These are phyloP conservation scores for Teunomyces atbi DNA, from an alignment of 805 yeast species.

Conservation along the genomic window DNA sequence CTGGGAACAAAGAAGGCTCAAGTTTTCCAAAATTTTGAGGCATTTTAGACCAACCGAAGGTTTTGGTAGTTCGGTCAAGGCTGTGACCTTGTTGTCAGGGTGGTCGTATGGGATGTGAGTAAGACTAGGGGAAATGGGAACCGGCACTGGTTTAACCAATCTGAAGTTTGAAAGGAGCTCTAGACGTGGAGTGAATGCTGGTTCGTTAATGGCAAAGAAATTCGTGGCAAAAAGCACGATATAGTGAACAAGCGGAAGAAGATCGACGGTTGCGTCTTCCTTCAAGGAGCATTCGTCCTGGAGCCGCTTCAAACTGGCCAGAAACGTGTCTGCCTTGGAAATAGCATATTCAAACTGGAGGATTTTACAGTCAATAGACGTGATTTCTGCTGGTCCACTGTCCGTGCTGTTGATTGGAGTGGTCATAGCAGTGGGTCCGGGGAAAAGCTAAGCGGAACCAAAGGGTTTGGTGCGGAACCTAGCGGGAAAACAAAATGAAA, in stretches of 20 bases:
- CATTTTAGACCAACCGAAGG: slow-evolving; percentile 23
- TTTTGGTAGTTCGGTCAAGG: slow-evolving; percentile 32
- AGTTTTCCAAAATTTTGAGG: slow-evolving; percentile 24
- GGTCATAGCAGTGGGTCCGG: neutral
- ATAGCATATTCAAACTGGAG: slow-evolving; percentile 59
- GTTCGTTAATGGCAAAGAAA: slow-evolving; percentile 38
- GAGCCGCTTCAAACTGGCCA: slow-evolving; percentile 30
- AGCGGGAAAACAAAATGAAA: neutral
- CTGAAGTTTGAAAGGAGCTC: slow-evolving; percentile 28
- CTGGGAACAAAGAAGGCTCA: slow-evolving; percentile 28
- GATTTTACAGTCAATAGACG: slow-evolving; percentile 52
- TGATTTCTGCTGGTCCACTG: slow-evolving; percentile 7
- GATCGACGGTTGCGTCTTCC: slow-evolving; percentile 3
- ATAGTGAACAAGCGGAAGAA: slow-evolving; percentile 34
- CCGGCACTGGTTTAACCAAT: slow-evolving; percentile 21
- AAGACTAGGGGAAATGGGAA: slow-evolving; percentile 27
- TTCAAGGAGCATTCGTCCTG: neutral
- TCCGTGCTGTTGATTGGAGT: neutral
- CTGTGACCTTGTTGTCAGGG: slow-evolving; percentile 31
- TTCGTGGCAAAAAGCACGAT: slow-evolving; percentile 29
- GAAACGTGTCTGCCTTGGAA: slow-evolving; percentile 41
- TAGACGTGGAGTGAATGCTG: slow-evolving; percentile 26
- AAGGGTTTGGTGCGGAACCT: neutral
- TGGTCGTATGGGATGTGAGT: slow-evolving; percentile 44
- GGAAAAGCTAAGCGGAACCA: neutral